Base-by-base conservation (phyloP, 495 filamentous ascomycete genomes). In the Penicillium lividum region DNA sequence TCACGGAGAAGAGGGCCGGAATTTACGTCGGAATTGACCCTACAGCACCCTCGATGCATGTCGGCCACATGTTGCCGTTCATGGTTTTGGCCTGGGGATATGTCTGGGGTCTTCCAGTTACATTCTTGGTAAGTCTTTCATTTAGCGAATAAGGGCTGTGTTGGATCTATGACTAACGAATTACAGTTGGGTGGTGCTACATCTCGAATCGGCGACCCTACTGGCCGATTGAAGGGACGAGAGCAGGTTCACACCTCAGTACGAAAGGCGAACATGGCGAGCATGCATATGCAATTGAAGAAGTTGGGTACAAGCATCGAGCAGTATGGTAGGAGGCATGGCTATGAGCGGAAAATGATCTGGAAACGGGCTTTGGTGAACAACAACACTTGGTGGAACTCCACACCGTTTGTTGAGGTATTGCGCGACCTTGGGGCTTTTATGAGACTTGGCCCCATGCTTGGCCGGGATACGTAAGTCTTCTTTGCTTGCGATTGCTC, bases 61-160 rank as follows among this genome's bases (percentile, higher is more conserved):
- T 98, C 54, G 94, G 94, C 31, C 92, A 99, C 71, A 84, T 99
- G 55, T 74, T 98, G 9, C 93, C 94, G 8, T 80, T 98, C 43
- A 98, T 99, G 94, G 86, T 91, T 1, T 73, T 97, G 29, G 93
- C 92, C 57, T 97, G 94, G 90, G 88, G 91, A 77, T 95, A 93
- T 68, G 77, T 96, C 40, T 84, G 92, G 73, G 93, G 94, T 13
- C 87, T 89, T 61, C 79, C 83, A 31, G 79, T 89, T 13, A 80
- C 89, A 25, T 88, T 87, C 50, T 71, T 99, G 58, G 79, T 90
- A 55, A 69, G 77, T 75, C 34, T 11, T 40, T 13, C 38, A 16
- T 15, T 40, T 22, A 15, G 11, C 38, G 7, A 38, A 22, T 4
- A 22, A 18, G 13, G 1, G 15, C 25, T 22, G 8, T 34, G 7